phyloP scores from a whole-genome alignment of 805 yeast genomes.

The Candida odintsovae region DNA sequence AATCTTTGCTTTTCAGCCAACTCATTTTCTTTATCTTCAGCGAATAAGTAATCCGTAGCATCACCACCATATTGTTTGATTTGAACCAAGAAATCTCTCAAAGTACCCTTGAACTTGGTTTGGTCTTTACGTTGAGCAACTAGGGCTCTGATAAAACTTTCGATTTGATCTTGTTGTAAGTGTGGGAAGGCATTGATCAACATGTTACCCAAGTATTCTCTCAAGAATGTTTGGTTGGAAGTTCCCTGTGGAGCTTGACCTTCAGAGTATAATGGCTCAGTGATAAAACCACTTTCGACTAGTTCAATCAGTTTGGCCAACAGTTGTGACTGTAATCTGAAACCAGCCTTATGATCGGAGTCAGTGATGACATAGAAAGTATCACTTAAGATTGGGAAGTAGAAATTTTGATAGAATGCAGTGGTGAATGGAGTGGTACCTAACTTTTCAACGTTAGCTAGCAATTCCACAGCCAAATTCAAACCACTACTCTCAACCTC shows the following conservation, averaged over 20 bases:
- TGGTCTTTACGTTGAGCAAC: conserved; percentile 69
- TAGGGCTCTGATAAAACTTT: conserved; percentile 74
- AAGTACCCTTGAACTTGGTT: conserved; percentile 68
- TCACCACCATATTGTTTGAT: conserved; percentile 95
- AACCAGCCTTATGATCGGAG: conserved; percentile 96
- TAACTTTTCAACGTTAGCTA: conserved; percentile 76
- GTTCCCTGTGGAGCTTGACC: conserved; percentile 85
- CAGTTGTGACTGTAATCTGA: conserved; percentile 78
- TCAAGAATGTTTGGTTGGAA: conserved; percentile 69
- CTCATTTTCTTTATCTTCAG: conserved; percentile 86
- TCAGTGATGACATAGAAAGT: conserved; percentile 92
- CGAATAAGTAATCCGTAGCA: conserved; percentile 88
- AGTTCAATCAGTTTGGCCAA: conserved; percentile 78
- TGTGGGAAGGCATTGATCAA: conserved; percentile 89
- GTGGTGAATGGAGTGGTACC: conserved; percentile 67
- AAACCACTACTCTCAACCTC: conserved; percentile 94
- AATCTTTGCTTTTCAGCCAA: conserved; percentile 57
- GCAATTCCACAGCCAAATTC: conserved; percentile 72
- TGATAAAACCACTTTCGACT: conserved; percentile 70
- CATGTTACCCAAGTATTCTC: conserved; percentile 76
- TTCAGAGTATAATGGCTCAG: conserved; percentile 72
- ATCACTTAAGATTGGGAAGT: conserved; percentile 84
- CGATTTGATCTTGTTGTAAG: conserved; percentile 74
- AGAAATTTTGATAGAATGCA: conserved; percentile 84
- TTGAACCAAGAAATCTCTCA: conserved; percentile 95